Conservation (phyloP, 768 basidiomycete genomes). For the Phanerochaete sordida region DNA sequence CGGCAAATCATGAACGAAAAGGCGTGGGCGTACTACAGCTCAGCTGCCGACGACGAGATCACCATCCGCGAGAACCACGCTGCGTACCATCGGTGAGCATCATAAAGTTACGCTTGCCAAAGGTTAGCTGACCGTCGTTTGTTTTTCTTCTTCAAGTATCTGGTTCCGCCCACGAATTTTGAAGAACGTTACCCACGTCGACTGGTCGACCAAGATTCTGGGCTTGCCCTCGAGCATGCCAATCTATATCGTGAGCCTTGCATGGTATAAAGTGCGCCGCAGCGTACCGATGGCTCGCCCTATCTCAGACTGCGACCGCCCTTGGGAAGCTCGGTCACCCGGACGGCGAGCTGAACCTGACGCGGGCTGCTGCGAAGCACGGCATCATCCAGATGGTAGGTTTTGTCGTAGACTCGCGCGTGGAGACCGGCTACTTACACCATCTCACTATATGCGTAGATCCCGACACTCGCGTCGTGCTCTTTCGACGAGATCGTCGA, state of each 20-base stretch:
- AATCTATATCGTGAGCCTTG: slow-evolving; percentile 48
- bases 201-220: slow-evolving; percentile 81
- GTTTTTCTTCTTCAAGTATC: slow-evolving; percentile 5
- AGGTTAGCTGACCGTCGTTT: neutral
- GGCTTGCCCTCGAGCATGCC: slow-evolving; percentile 69
- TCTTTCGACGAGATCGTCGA: slow-evolving; percentile 94
- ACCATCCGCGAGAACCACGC: slow-evolving; percentile 86
- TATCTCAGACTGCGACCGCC: slow-evolving; percentile 61
- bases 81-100: slow-evolving; percentile 77
- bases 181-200: slow-evolving; percentile 78
- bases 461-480: slow-evolving; percentile 94
- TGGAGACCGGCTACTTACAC: neutral
- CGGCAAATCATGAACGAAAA: slow-evolving; percentile 77
- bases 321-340: slow-evolving; percentile 95
- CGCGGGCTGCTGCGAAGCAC: slow-evolving; percentile 81
- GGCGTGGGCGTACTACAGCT: slow-evolving; percentile 96
- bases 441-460: slow-evolving; percentile 43
- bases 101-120: neutral
- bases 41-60: slow-evolving; percentile 93
- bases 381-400: slow-evolving; percentile 70
- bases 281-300: neutral
- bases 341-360: slow-evolving; percentile 90
- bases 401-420: too few species aligned
- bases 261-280: neutral
- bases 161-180: slow-evolving; percentile 40